Conservation (phyloP, 2,329 filamentous ascomycete genomes). For the Polytolypa hystricis region DNA sequence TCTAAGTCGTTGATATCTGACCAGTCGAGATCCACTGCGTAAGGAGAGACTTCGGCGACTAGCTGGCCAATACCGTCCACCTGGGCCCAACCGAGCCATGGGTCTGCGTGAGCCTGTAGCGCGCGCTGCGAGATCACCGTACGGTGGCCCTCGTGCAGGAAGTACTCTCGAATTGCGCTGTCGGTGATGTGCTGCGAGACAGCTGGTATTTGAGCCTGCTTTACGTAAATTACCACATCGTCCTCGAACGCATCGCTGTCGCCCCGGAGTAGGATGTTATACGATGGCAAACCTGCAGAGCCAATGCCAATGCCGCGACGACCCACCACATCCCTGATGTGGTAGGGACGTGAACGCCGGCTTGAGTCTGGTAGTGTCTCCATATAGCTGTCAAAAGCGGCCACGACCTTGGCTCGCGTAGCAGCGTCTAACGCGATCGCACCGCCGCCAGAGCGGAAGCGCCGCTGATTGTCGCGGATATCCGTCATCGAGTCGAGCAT, state of each 20-base stretch:
- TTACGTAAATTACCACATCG: conserved; percentile 14
- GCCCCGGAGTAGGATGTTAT: conserved; percentile 12
- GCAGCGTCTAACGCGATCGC: conserved; percentile 8
- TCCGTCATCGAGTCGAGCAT: conserved; percentile 11
- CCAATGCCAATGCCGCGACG: conserved; percentile 13
- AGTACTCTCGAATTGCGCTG: conserved; percentile 8
- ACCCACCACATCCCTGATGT: conserved; percentile 13
- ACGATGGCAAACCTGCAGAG: conserved; percentile 13
- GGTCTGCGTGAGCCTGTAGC: conserved; percentile 12
- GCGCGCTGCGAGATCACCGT: conserved; percentile 15
- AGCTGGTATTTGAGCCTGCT: conserved; percentile 10
- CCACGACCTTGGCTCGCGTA: conserved; percentile 8
- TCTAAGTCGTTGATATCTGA: conserved; percentile 12
- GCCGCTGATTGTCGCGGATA: conserved; percentile 11
- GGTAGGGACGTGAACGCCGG: conserved; percentile 1
- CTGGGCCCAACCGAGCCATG: conserved; percentile 15
- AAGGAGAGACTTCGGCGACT: conserved; percentile 14
- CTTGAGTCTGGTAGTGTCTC: conserved; percentile 7
- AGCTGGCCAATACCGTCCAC: conserved; percentile 13
- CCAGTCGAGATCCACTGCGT: conserved; percentile 15
- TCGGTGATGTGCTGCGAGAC: conserved; percentile 9
- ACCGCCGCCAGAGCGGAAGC: conserved; percentile 9
- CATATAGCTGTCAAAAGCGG: conserved; percentile 9
- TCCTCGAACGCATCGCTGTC: conserved; percentile 13
- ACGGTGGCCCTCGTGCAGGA: conserved; percentile 12